These are phyloP conservation scores for Pseudocercospora cruenta DNA, from an alignment of 2,329 filamentous ascomycete genomes.

Conservation along the genomic window DNA sequence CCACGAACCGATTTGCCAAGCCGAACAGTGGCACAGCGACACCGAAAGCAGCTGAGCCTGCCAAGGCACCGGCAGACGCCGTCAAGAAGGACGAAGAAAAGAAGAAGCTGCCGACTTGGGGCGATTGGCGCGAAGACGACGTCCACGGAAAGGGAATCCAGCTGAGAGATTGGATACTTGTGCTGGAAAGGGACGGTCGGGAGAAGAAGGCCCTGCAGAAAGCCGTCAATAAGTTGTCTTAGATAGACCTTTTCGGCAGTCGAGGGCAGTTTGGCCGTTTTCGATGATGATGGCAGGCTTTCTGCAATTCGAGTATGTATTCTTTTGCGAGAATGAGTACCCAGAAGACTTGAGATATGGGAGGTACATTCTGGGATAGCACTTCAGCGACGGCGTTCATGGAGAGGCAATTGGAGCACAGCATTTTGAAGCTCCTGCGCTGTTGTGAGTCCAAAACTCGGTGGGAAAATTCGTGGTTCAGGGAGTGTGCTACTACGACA, in stretches of 20 bases:
- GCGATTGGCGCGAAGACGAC: constrained; percentile 66
- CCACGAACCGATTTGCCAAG: constrained; percentile 51
- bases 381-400: constrained; percentile 10
- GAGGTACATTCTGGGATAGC: constrained; percentile 4
- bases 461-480: not conserved
- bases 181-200: constrained; percentile 76
- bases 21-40: constrained; percentile 33
- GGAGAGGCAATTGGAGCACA: constrained; percentile 4
- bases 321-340: not conserved
- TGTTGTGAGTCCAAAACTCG: constrained; percentile 4
- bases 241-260: constrained; percentile 1
- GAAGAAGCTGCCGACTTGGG: constrained; percentile 38
- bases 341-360: not conserved
- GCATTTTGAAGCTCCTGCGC: constrained; percentile 5
- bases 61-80: constrained; percentile 16
- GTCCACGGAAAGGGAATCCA: constrained; percentile 79
- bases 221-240: constrained; percentile 41
- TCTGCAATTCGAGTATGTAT: not conserved
- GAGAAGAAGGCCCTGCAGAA: constrained; percentile 66
- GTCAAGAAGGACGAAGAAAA: constrained; percentile 24
- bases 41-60: constrained; percentile 26
- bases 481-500: constrained; percentile 3
- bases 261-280: not conserved
- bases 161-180: constrained; percentile 77
- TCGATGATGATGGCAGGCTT: not conserved